Conservation (phyloP, 2,329 filamentous ascomycete species). For the Hypomyces perniciosus region DNA sequence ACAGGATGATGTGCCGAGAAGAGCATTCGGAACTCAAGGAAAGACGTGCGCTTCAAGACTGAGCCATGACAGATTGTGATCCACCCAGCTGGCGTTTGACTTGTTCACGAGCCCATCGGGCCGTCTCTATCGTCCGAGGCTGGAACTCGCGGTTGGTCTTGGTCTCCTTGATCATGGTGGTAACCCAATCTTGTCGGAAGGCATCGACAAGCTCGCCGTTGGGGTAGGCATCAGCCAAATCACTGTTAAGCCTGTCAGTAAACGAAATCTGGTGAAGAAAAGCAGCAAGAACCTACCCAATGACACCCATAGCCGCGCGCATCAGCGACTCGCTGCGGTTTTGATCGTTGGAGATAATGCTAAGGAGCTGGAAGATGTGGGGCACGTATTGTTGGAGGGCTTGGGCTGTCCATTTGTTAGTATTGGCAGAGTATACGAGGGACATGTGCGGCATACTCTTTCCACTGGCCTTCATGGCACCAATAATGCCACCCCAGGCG, state of each 20-base stretch:
- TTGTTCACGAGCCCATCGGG: constrained; percentile 94
- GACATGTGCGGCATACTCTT: constrained; percentile 55
- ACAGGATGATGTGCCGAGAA: background rate
- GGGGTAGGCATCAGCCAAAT: constrained; percentile 89
- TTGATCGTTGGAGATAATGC: constrained; percentile 70
- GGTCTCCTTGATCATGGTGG: constrained; percentile 83
- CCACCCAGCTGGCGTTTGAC: constrained; percentile 82
- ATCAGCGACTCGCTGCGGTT: constrained; percentile 90
- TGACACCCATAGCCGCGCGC: constrained; percentile 92
- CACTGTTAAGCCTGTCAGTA: constrained; percentile 45
- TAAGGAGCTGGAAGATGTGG: constrained; percentile 81
- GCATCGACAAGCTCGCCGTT: constrained; percentile 76
- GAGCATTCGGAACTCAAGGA: background rate
- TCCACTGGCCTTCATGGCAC: constrained; percentile 78
- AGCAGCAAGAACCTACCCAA: constrained; percentile 61
- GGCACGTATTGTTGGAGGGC: constrained; percentile 71
- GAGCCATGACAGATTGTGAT: constrained; percentile 43
- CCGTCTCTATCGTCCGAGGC: constrained; percentile 81
- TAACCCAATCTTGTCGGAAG: constrained; percentile 90
- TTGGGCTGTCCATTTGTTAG: constrained; percentile 47
- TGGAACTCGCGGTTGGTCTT: constrained; percentile 83
- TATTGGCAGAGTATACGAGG: background rate
- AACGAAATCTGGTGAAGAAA: background rate
- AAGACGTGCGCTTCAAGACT: constrained; percentile 30
- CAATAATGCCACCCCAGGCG: constrained; percentile 94